Percentiles rank a stretch among this genome's conserved stretches.
These are phyloP conservation scores for Aquilaria malaccensis DNA, from an alignment of 345 rosid species.

Conservation along the genomic window DNA sequence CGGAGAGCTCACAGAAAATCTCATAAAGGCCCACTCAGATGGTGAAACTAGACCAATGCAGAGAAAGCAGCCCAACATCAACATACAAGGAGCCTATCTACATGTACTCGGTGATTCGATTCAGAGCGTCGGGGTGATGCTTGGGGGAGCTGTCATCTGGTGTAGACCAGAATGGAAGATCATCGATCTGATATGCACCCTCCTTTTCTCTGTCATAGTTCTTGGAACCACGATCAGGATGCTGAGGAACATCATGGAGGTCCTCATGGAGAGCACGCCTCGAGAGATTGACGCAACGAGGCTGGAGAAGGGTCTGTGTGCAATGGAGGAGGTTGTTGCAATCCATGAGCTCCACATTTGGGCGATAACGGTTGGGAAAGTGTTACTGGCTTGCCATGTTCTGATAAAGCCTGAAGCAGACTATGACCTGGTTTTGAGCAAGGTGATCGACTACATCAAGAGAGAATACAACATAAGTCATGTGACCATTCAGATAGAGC, in stretches of 20 bases:
- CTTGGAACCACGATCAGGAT: constrained; percentile 51
- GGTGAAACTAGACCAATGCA: constrained; percentile 10
- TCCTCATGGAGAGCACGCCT: constrained; percentile 76
- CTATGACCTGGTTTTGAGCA: constrained; percentile 46
- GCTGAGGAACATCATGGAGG: constrained; percentile 59
- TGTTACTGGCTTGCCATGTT: constrained; percentile 62
- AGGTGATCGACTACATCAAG: constrained; percentile 47
- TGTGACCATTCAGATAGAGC: constrained; percentile 69
- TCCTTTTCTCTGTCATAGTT: constrained; percentile 44
- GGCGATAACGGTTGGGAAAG: constrained; percentile 69
- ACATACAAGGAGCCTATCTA: constrained; percentile 63
- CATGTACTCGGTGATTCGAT: constrained; percentile 71
- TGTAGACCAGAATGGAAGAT: constrained; percentile 66
- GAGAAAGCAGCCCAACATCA: constrained; percentile 46
- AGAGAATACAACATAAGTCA: constrained; percentile 56
- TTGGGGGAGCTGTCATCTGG: constrained; percentile 67
- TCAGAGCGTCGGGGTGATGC: constrained; percentile 74
- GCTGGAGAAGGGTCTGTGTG: constrained; percentile 61
- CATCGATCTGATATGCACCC: constrained; percentile 63
- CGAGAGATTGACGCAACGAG: constrained; percentile 59
- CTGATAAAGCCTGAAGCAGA: constrained; percentile 50
- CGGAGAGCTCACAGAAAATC: constrained; percentile 20
- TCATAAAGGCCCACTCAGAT: constrained; percentile 22
- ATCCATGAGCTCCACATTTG: constrained; percentile 70
- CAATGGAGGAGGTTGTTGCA: constrained; percentile 66